Base-by-base conservation (phyloP, 1,284 basidiomycete species). In the Ceratobasidium sp. region DNA sequence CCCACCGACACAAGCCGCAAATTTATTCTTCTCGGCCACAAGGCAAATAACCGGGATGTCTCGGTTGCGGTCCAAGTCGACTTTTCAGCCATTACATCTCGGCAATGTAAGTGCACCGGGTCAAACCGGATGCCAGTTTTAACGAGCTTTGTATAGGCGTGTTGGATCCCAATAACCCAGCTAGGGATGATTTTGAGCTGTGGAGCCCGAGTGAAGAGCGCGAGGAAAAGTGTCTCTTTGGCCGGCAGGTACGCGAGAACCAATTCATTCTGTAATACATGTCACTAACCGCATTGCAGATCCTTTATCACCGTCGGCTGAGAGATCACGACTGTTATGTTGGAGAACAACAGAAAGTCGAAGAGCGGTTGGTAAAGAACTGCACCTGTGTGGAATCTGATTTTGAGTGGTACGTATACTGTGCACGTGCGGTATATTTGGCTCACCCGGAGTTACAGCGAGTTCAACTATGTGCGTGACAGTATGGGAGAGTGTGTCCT, bases 181-280 rank as follows among this genome's bases (percentile, higher is more conserved):
- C 84, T 34, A 80, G 88, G 54, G 94, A 97, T 75, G 95, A 98
- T 78, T 98, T 97, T 76, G 95, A 97, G 78, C 79, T 96, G 2
- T 98, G 96, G 95, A 93, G 91, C 77, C 95, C 95, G 0, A 91
- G 91, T 69, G 90, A 95, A 76, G 87, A 88, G 62, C 86, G 95
- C 1, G 79, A 82, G 27, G 91, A 94, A 77, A 79, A 82, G 68
- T 93, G 92, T 79, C 77, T 98, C 15, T 98, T 97, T 75, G 95
- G 95, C 31, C 85, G 91, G 71, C 89, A 91, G 83, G 92, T 92
- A 67, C 50, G 80, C 22, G n/a, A 20, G 45, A 20, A 8, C 71
- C 10, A 3, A 0, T 50, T 32, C 43, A 6, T 12, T 47, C 53
- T 17, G 4, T 27, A 10, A 10, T 40, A 17, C 38, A 12, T 50